phyloP scores from a whole-genome alignment of 495 filamentous ascomycete genomes.

The Penicillium simplicissimum region DNA sequence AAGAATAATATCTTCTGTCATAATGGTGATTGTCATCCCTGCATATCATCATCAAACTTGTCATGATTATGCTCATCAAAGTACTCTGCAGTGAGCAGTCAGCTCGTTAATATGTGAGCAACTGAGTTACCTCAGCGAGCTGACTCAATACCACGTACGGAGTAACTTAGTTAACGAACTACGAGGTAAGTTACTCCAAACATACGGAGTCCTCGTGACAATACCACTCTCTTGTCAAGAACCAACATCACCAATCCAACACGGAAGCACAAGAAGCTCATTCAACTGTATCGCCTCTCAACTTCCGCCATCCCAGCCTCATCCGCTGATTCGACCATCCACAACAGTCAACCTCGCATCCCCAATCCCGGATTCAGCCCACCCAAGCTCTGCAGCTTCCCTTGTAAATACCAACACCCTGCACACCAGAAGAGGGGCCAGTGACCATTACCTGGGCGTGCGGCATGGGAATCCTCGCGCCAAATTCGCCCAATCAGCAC shows the following conservation, averaged over 20 bases:
- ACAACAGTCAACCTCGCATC: background rate
- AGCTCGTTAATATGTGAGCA: too few relatives aligned
- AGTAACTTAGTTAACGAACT: too few relatives aligned
- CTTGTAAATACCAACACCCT: background rate
- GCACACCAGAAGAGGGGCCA: conserved; percentile 7
- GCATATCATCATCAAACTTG: background rate
- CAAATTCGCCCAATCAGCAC: conserved; percentile 26
- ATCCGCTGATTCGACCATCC: background rate
- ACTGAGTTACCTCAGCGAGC: too few relatives aligned
- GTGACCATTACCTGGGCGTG: background rate
- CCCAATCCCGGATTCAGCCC: background rate
- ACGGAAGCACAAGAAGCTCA: background rate
- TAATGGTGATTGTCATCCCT: background rate
- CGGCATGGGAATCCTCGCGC: conserved; percentile 16
- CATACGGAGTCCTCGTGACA: background rate
- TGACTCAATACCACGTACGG: background rate
- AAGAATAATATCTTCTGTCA: background rate
- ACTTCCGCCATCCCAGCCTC: background rate
- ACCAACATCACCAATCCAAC: background rate
- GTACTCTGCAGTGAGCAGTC: background rate
- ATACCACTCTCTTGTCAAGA: background rate
- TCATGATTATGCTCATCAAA: background rate
- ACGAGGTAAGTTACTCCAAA: background rate
- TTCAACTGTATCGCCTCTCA: background rate
- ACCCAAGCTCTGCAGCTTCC: background rate